Evolutionary conservation across 768 basidiomycete genomes (phyloP), one percentile per base, ranked within the genome.

Genomic region (Podaxis sp.): DNA sequence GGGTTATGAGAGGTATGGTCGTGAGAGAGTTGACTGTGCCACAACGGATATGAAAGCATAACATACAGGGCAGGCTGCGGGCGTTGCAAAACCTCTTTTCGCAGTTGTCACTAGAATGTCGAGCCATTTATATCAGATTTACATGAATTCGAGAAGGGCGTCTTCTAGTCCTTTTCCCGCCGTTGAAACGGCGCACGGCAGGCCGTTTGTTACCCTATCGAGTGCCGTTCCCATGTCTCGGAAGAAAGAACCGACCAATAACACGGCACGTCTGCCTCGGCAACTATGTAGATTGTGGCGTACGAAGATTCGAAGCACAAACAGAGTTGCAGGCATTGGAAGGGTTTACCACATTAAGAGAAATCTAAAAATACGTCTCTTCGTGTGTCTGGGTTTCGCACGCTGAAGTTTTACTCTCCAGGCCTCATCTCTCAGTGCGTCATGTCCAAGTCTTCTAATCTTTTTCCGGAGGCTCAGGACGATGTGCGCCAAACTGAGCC

Each of bases 401-500:
- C 36, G 54, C 8, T 30, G 6, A 20, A 46, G 30, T 33, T 33
- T 46, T 20, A 46, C 7, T 46, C 17, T 20, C 17, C 1, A 20
- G 40, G 30, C 8, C 44, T 46, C 17, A 26, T 10, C 38, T 60
- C 58, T 63, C 3, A 50, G 3, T 66, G 66, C 62, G 56, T 50
- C 67, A 66, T 60, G 56, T 51, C 51, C 64, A 50, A 58, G 22
- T 49, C 54, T 30, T 44, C 22, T 37, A 51, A 56, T 15, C 40
- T 22, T 13, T 8, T 38, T 17, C 17, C 37, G n/a, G 58, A 59
- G 6, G n/a, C 20, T 28, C 53, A 40, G 51, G 22, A 8, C 37
- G 36, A 37, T 24, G 44, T 20, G 37, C 59, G 38, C 37, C 50
- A 53, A 37, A 50, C 22, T 10, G 36, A 56, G 22, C 54, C 26